Evolutionary conservation across 2,329 filamentous ascomycete genomes (phyloP).

Genomic region (Aspergillus tubingensis): DNA sequence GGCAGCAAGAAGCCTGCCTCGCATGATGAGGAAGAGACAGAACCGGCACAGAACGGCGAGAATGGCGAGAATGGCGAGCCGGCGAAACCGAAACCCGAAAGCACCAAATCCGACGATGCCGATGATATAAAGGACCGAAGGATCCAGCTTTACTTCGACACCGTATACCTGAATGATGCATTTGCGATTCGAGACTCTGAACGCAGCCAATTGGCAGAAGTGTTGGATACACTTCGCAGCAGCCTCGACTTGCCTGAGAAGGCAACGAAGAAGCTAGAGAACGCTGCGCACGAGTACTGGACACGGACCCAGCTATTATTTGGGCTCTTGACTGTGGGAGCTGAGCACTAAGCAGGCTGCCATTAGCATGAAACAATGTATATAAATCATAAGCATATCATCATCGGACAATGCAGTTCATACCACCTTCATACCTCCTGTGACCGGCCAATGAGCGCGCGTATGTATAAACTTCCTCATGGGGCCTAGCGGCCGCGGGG

Average conservation of each 20-base stretch:
- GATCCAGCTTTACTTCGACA: conserved; percentile 43
- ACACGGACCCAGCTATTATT: conserved; percentile 80
- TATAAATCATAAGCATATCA: neutral
- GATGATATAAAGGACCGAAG: conserved; percentile 34
- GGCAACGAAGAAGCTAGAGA: conserved; percentile 57
- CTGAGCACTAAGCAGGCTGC: conserved; percentile 3
- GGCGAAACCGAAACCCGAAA: neutral
- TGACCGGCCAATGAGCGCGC: neutral
- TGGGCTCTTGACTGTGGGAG: conserved; percentile 62
- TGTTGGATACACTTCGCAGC: conserved; percentile 46
- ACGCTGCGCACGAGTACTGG: conserved; percentile 74
- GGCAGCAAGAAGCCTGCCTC: neutral
- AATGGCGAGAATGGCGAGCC: neutral
- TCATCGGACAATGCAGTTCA: neutral
- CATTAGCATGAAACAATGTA: neutral
- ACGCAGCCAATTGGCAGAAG: conserved; percentile 45
- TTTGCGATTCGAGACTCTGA: conserved; percentile 20
- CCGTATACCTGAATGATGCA: conserved; percentile 35
- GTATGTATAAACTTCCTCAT: conserved; percentile 1
- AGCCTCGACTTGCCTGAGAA: conserved; percentile 54
- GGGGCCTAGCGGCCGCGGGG: conserved; percentile 18
- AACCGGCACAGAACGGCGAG: conserved; percentile 12
- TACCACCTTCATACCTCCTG: neutral
- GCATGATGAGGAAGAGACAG: conserved; percentile 2
- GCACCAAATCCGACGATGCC: neutral